Percentiles rank a stretch among this genome's conserved stretches.
Evolutionary conservation across 1,139 yeast species (phyloP).

Genomic region (Hansenula lynferdii): DNA sequence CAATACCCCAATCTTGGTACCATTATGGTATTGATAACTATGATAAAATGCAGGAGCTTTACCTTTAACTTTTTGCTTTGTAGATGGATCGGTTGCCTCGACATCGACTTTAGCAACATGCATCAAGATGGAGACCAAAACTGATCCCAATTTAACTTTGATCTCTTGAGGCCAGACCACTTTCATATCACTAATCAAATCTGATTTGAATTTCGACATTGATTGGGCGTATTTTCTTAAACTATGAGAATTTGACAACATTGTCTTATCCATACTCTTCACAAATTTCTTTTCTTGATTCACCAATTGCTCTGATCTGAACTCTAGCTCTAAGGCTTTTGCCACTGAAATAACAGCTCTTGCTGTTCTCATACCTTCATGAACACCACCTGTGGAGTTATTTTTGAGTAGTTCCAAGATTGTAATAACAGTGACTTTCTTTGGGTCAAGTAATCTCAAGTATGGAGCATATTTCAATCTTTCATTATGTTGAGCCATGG

Average conservation of each 20-base stretch:
- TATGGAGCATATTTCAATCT: conserved; percentile 78
- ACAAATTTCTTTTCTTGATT: conserved; percentile 52
- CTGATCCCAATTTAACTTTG: conserved; percentile 79
- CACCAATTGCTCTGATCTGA: conserved; percentile 60
- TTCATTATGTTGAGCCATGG: conserved; percentile 34
- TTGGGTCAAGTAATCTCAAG: conserved; percentile 64
- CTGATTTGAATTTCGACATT: conserved; percentile 26
- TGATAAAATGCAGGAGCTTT: conserved; percentile 90
- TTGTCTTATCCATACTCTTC: conserved; percentile 26
- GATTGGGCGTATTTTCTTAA: conserved; percentile 30
- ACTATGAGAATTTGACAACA: conserved; percentile 24
- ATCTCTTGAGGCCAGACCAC: conserved; percentile 61
- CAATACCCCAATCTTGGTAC: conserved; percentile 78
- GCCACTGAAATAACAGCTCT: conserved; percentile 81
- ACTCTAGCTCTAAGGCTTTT: conserved; percentile 79
- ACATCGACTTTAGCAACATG: conserved; percentile 83
- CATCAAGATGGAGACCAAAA: conserved; percentile 66
- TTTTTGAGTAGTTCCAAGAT: conserved; percentile 76
- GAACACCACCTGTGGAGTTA: conserved; percentile 69
- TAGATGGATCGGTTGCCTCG: conserved; percentile 70
- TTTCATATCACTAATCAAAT: conserved; percentile 29
- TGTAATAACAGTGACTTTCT: conserved; percentile 78
- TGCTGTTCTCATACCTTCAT: conserved; percentile 85
- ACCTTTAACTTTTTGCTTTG: conserved; percentile 61
- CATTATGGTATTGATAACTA: conserved; percentile 74